Evolutionary conservation across 2,329 filamentous ascomycete genomes (phyloP), one percentile per base, ranked within the genome.

Genomic region (Penicillium sp.): DNA sequence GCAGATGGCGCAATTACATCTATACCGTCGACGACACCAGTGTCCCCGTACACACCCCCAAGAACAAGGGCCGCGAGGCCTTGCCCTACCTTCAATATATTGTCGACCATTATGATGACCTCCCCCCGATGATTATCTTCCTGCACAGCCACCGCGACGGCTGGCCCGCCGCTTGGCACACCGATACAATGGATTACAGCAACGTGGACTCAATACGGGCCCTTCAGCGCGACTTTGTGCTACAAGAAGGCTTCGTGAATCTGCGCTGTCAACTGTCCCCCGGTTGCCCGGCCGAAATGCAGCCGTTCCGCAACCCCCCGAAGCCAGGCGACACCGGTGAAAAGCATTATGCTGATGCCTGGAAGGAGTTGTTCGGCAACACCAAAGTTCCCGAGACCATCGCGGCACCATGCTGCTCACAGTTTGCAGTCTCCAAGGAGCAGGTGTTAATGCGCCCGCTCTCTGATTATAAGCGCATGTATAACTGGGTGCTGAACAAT

Each of bases 381-480:
- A 46, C 27, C 21, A 47, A 71, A 6, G 72, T 84, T 2, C 83
- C 83, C 0, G 67, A 75, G 2, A 63, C 77, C 11, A 77, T 87
- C 4, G 83, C 79, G 3, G 80, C 80, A 4, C 77, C 83, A 7
- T 88, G 85, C 68, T 88, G 85, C 69, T 83, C 84, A 26, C 85
- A 88, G 69, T 88, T 88, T 59, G 86, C 82, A 0, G 81, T 87
- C 14, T 82, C 82, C 3, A 73, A 78, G 11, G 79, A 83, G 5
- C 78, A 78, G 33, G 77, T 88, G 25, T 74, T 70, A 7, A 70
- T 74, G 47, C 74, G 83, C 33, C 76, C 82, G 4, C 69, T 71
- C 50, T 74, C 73, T 14, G 82, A 84, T 58, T 88, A 88, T 61
- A 65, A 81, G 25, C 77, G 77, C 25, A 84, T 81, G 68, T 77